Conservation (phyloP, 495 filamentous ascomycete species). For the Schizothecium vesticola region DNA sequence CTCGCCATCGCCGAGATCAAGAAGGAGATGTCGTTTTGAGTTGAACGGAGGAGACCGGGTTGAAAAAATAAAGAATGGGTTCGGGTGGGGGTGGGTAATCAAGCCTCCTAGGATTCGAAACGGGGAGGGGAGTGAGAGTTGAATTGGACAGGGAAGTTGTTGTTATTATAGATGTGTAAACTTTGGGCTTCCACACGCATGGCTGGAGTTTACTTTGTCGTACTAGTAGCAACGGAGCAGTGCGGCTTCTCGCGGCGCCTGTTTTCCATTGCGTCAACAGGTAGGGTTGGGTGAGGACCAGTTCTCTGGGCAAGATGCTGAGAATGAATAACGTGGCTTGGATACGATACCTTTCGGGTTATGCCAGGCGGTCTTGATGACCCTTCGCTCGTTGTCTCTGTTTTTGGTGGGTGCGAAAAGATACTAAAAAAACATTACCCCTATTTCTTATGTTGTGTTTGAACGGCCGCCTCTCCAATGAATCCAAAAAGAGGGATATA, state of each 20-base stretch:
- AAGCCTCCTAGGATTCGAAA: too few relatives aligned
- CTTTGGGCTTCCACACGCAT: conserved; percentile 28
- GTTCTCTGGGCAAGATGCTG: not conserved
- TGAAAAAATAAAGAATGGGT: not conserved
- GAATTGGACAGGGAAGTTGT: not conserved
- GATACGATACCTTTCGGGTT: not conserved
- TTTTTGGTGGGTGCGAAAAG: too few relatives aligned
- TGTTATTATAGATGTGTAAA: conserved; percentile 28
- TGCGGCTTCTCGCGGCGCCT: not conserved
- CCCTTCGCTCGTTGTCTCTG: not conserved
- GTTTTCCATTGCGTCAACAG: not conserved
- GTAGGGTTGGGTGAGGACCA: not conserved
- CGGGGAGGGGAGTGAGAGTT: not conserved
- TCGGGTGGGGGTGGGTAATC: not conserved
- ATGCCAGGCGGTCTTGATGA: not conserved
- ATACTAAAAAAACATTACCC: not conserved
- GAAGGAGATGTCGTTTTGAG: conserved; percentile 82
- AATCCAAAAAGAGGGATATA: not conserved
- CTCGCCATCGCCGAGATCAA: conserved; percentile 95
- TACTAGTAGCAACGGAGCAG: conserved; percentile 12
- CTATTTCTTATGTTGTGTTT: not conserved
- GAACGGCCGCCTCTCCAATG: not conserved
- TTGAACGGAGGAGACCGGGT: conserved; percentile 1
- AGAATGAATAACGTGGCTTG: not conserved
- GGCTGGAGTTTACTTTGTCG: conserved; percentile 34